Base-by-base conservation (phyloP, 768 basidiomycete species). In the Leccinum pellstonianum region DNA sequence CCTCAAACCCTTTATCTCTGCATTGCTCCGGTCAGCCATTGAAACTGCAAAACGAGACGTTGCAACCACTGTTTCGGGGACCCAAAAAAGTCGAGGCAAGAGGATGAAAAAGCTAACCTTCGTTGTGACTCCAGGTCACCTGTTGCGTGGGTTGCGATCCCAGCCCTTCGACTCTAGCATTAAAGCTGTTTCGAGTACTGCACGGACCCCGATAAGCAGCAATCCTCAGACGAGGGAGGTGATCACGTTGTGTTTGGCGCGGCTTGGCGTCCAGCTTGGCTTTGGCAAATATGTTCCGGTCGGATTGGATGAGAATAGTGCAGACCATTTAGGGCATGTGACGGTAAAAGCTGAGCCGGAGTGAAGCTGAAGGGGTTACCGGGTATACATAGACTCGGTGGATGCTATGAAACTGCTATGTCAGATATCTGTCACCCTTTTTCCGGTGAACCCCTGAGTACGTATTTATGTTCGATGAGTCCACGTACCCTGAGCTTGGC, bases 61-160 rank as follows among this genome's bases (percentile, higher is more conserved):
- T 52, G 64, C 58, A 41, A 69, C 70, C 4, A 52, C 64, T 54
- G 58, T 54, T 23, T 65, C 66, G 19, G 62, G 53, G 37, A 58
- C 57, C 27, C 69, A 64, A 58, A 47, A 52, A 27, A 58, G 62
- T 29, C 64, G 69, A 29, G 56, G 67, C 56, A 67, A 61, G 57
- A 70, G 60, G 56, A 53, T n/a, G 59, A 72, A 67, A 19, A 69
- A 64, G 60, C 43, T 64, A 55, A 61, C 65, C 9, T 64, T 70
- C 11, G 52, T 76, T 49, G 66, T 80, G 49, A 77, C 78, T 1
- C 79, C 78, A 3, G 66, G 73, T 33, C 79, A 80, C 58, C 56
- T 80, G 47, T 54, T 77, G 52, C 76, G 77, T n/a, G 79, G 77
- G 35, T 58, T 80, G 38, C 61, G 62, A 17, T 51, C 64, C 17